Base-by-base conservation (phyloP, 2,329 filamentous ascomycete genomes). In the Aspergillus latus region DNA sequence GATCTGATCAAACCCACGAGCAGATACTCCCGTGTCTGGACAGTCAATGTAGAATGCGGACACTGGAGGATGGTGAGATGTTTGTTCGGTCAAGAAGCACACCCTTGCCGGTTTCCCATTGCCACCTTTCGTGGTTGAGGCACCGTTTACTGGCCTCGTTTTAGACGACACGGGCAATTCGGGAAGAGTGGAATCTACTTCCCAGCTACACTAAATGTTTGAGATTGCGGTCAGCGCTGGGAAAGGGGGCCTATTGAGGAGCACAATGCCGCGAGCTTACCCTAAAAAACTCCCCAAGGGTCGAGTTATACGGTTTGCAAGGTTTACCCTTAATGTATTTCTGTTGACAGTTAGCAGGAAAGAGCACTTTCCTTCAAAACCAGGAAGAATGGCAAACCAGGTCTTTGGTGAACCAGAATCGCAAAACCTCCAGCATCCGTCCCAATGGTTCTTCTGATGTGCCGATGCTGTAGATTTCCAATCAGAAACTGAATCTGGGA, bases 371-470 rank as follows among this genome's bases (percentile, higher is more conserved):
- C 11, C 21, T 3, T 37, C 28, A 42, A 43, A 28, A 39, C 10
- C 56, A 21, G 21, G 10, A 5, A 10, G 36, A 46, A 54, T 54
- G 44, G 63, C 71, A 63, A 77, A 85, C 83, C 74, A 99, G 74
- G 74, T 99, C 94, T 75, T 99, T 99, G 61, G 94, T 97, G 68
- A 97, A 96, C 94, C 94, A 99, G 76, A 97, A 99, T 58, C 92
- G 87, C 66, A 97, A 77, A 30, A 96, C 91, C 69, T 93, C 92
- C 51, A 99, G 84, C 90, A 97, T 97, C 65, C 94, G 91, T 66
- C 94, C 93, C 54, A 97, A 80, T 9, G 89, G 84, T 66, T 97
- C 91, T 66, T 97, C 89, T 16, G 93, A 94, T 66, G 93, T 93
- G 66, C 93, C 94, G 68, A 88, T 88, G 62, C 85, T 87, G 66